A percentile compares a stretch with the other conserved stretches of the same genome.
Evolutionary conservation across 306 rosid genomes (phyloP).

Genomic region (Glycyrrhiza uralensis): DNA sequence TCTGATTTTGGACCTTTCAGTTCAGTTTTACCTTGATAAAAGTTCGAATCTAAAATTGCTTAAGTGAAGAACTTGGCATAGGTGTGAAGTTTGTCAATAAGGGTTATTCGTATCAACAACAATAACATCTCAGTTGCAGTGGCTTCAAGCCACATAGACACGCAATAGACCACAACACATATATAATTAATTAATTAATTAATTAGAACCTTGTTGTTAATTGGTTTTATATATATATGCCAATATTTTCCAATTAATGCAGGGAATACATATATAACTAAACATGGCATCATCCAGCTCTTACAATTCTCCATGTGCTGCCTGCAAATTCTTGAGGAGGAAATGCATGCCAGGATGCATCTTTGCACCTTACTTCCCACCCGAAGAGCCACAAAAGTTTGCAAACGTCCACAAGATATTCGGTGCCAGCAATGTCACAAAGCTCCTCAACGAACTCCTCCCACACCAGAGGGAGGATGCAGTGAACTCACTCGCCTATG

Average conservation of each 20-base stretch:
- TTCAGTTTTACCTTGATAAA: background rate
- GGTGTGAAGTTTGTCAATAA: background rate
- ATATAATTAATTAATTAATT: too few relatives aligned
- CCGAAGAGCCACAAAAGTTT: conserved; percentile 96
- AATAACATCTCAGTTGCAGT: too few relatives aligned
- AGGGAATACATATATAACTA: conserved; percentile 9
- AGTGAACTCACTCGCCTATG: conserved; percentile 91
- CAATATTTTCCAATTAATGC: background rate
- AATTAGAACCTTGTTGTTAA: background rate
- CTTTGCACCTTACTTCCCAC: conserved; percentile 96
- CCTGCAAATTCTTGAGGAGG: conserved; percentile 91
- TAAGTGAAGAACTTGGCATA: conserved; percentile 7
- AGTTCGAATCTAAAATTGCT: conserved; percentile 12
- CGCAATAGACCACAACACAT: background rate
- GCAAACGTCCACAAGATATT: conserved; percentile 95
- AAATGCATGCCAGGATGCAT: conserved; percentile 96
- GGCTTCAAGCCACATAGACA: too few relatives aligned
- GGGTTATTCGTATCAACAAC: too few relatives aligned
- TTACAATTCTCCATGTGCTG: conserved; percentile 89
- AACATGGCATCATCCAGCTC: conserved; percentile 69
- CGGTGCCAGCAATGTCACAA: conserved; percentile 95
- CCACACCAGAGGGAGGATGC: conserved; percentile 97
- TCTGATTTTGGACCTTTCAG: background rate
- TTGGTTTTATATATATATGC: background rate
- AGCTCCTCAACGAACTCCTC: conserved; percentile 90